Evolutionary conservation across 768 basidiomycete species (phyloP).

Genomic region (Pleurotus sapidus): DNA sequence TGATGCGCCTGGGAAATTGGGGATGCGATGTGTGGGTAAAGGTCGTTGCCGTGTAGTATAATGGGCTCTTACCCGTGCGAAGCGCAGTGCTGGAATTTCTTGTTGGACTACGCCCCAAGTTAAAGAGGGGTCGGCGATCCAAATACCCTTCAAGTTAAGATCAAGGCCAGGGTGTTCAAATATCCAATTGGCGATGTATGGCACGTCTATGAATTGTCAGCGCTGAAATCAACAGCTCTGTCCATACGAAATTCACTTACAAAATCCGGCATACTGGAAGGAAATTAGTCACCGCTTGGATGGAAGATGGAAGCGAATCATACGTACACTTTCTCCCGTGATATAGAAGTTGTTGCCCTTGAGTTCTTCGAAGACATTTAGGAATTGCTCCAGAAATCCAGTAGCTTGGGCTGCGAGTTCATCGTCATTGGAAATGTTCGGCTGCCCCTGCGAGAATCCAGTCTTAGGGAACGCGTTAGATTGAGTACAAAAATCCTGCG

Average conservation of each 20-base stretch:
- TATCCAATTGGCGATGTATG: conserved; percentile 69
- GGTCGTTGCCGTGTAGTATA: not conserved
- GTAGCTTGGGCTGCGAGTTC: conserved; percentile 49
- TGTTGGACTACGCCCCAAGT: conserved; percentile 52
- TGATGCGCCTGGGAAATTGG: conserved; percentile 40
- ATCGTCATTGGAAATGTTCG: conserved; percentile 58
- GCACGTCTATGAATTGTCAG: conserved; percentile 23
- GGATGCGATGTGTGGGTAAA: not conserved
- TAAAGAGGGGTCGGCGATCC: conserved; percentile 52
- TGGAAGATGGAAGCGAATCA: not conserved
- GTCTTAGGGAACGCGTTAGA: conserved; percentile 29
- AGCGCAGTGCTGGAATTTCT: conserved; percentile 65
- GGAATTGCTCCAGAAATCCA: conserved; percentile 63
- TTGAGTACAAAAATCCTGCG: not conserved
- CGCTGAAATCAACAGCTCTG: not conserved
- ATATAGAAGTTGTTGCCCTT: conserved; percentile 68
- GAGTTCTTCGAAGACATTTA: conserved; percentile 61
- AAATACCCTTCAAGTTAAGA: conserved; percentile 54
- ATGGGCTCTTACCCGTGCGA: conserved; percentile 34
- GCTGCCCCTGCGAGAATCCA: conserved; percentile 66
- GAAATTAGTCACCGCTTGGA: not conserved
- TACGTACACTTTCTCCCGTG: conserved; percentile 63
- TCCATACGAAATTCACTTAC: conserved; percentile 30
- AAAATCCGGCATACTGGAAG: conserved; percentile 65
- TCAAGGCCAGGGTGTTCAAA: conserved; percentile 62